Evolutionary conservation across 352 stramenopile species (phyloP).

Genomic region (Phytophthora ramorum): DNA sequence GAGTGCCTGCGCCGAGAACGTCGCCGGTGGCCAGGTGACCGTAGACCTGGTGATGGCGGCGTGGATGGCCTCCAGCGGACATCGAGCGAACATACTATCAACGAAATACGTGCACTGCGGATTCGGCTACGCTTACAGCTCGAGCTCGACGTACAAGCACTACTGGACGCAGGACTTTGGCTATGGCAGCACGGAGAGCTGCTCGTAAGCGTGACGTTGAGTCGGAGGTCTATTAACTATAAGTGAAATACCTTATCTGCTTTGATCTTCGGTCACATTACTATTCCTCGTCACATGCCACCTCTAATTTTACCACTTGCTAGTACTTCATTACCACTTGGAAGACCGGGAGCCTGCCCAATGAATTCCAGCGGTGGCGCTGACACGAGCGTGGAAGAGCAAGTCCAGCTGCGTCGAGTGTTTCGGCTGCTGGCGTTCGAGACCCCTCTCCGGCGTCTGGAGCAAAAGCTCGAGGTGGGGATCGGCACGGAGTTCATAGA

Average conservation of each 20-base stretch:
- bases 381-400: constrained; percentile 72
- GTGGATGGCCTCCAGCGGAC: constrained; percentile 53
- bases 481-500: background rate
- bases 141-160: constrained; percentile 36
- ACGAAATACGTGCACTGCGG: constrained; percentile 14
- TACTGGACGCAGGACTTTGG: constrained; percentile 61
- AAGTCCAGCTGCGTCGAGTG: constrained; percentile 75
- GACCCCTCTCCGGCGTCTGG: constrained; percentile 58
- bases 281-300: too few relatives aligned
- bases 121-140: constrained; percentile 36
- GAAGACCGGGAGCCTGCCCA: background rate
- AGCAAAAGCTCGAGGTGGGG: constrained; percentile 69
- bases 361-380: constrained; percentile 29
- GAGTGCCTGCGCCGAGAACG: constrained; percentile 51
- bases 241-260: background rate
- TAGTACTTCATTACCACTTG: too few relatives aligned
- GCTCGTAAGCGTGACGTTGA: background rate
- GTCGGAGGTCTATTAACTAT: background rate
- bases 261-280: too few relatives aligned
- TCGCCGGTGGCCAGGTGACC: constrained; percentile 43
- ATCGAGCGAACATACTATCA: constrained; percentile 45
- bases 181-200: constrained; percentile 22
- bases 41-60: constrained; percentile 46
- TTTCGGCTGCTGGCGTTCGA: constrained; percentile 79
- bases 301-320: too few relatives aligned